These are phyloP conservation scores for Neobulgaria alba DNA, from an alignment of 2,329 filamentous ascomycete species.

Conservation along the genomic window DNA sequence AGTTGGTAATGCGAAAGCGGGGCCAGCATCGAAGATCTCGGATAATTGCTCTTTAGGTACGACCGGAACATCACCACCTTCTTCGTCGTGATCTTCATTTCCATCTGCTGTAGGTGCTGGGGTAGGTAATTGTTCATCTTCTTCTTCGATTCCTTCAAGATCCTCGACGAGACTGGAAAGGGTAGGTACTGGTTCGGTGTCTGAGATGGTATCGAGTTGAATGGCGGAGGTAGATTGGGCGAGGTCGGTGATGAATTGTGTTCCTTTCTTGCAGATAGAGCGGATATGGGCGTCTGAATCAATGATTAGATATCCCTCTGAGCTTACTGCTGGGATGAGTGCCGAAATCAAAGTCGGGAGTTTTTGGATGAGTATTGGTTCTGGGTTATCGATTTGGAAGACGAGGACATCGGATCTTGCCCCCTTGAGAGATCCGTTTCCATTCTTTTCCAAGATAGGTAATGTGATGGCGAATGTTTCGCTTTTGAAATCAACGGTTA, in stretches of 20 bases:
- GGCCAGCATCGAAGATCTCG: slow-evolving; percentile 60
- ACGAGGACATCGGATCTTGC: slow-evolving; percentile 46
- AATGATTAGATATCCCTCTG: slow-evolving; percentile 65
- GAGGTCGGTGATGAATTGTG: slow-evolving; percentile 42
- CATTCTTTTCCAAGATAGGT: slow-evolving; percentile 20
- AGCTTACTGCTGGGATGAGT: slow-evolving; percentile 53
- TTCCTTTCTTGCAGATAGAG: slow-evolving; percentile 50
- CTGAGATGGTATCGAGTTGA: slow-evolving; percentile 29
- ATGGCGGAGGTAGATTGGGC: slow-evolving; percentile 45
- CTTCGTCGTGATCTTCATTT: slow-evolving; percentile 40
- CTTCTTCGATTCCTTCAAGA: slow-evolving; percentile 29
- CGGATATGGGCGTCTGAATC: slow-evolving; percentile 70
- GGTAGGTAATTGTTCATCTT: slow-evolving; percentile 12
- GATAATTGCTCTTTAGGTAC: slow-evolving; percentile 61
- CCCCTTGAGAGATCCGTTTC: slow-evolving; percentile 35
- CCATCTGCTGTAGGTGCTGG: slow-evolving; percentile 32
- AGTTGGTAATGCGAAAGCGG: slow-evolving; percentile 60
- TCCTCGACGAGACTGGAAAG: slow-evolving; percentile 20
- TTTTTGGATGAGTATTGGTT: slow-evolving; percentile 49
- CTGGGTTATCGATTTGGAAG: slow-evolving; percentile 52
- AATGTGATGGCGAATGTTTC: slow-evolving; percentile 59
- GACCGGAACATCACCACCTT: slow-evolving; percentile 47
- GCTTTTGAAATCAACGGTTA: slow-evolving; percentile 62
- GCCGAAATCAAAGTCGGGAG: slow-evolving; percentile 54
- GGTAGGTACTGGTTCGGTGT: slow-evolving; percentile 19